A percentile compares a stretch with the other conserved stretches of the same genome.
Evolutionary conservation across 2,329 filamentous ascomycete species (phyloP).

Genomic region (Trichoderma koningiopsis): DNA sequence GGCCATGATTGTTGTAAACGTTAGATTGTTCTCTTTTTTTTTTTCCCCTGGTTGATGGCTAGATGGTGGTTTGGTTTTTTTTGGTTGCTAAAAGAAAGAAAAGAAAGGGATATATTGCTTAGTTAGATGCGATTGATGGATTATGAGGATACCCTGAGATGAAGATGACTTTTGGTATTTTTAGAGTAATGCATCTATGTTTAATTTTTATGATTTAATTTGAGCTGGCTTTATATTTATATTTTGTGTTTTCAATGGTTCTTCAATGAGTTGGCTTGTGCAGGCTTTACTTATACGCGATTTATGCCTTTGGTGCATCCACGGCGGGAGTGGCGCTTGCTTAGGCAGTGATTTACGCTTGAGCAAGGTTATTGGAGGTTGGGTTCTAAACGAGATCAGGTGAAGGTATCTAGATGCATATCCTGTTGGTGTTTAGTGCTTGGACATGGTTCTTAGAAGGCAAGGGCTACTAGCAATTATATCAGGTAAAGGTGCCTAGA

Average conservation of each 20-base stretch:
- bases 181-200: conserved; percentile 13
- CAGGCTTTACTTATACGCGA: no score
- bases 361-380: background rate
- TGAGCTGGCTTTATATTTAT: background rate
- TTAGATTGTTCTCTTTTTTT: background rate
- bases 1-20: background rate
- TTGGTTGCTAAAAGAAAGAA: background rate
- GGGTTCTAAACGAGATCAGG: background rate
- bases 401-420: background rate
- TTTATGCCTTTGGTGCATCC: no score
- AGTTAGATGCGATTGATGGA: background rate
- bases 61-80: background rate
- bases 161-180: background rate
- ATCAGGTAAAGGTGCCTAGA: background rate
- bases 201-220: background rate
- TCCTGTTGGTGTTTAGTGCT: no score
- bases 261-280: background rate
- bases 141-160: conserved; percentile 17
- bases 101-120: conserved; percentile 1
- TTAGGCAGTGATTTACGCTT: background rate
- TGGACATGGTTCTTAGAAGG: background rate
- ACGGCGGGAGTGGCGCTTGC: no score
- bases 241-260: background rate
- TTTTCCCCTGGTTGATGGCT: background rate
- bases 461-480: background rate